Evolutionary conservation across 192 early-diverging fungal species (phyloP), one percentile per base, ranked within the genome.

Genomic region (Backusella psychrophila): DNA sequence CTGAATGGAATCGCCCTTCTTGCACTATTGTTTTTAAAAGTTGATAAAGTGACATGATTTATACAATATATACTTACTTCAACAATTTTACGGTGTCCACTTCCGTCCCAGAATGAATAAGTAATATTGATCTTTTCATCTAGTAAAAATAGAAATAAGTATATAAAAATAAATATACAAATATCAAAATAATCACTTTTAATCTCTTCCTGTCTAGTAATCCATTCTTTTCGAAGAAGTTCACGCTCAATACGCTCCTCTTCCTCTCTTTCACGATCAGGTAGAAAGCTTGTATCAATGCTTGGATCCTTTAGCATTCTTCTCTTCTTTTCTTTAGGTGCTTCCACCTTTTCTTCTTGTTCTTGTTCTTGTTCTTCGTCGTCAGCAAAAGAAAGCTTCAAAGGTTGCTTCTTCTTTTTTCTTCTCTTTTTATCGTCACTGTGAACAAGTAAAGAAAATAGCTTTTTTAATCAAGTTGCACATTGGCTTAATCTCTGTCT

Each of bases 61-160:
- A 8, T 39, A 39, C 11, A 39, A 12, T 3, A 15, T 6, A 34
- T 6, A 44, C 56, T 79, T 83, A 89, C 90, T 75, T 89, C 85
- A 9, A 94, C 94, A 71, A 88, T 83, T 35, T 91, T 92, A 44
- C 97, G 94, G 74, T 98, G 97, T 1, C 97, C 97, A n/a, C 91
- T 89, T 19, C 97, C 97, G 78, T 98, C 96, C 97, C 97, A 98
- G 77, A 95, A 98, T 66, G 91, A 93, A 79, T 97, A 98, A 19
- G 96, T 96, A 68, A 98, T 92, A 17, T 80, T 77, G 39, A 98
- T 95, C 8, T 84, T 83, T 80, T 98, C 93, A 56, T 90, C 88
- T 89, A 68, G 21, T 15, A 49, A 15, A 49, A 21, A 53, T n/a
- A 21, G 21, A 59, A 26, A 11, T 59, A 21, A 3, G 26, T 11